Evolutionary conservation across 148 eudicot species (phyloP), one percentile per base, ranked within the genome.

Genomic region (Pouteria glomerata): DNA sequence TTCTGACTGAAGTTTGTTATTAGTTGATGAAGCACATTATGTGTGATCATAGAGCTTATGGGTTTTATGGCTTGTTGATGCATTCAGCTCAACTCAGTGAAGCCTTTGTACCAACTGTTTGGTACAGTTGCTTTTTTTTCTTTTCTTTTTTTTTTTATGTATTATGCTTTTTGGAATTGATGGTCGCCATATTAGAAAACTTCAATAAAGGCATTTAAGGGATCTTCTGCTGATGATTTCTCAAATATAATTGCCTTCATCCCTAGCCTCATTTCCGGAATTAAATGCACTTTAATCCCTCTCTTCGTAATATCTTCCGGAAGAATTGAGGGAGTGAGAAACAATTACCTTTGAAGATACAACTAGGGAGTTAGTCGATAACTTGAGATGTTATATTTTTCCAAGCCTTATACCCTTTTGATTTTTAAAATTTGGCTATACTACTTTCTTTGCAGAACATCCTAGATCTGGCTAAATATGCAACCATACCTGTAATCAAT

Each of bases 381-480:
- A n/a, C n/a, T 26, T 69, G 16, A 69, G 73, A 55, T 69, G 23
- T 56, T 56, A 6, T 53, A 11, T 29, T 4, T 44, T 70, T 31
- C 65, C 24, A 41, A 30, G 35, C 57, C 39, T 51, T 57, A 23
- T 45, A 18, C 14, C 61, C 1, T 8, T 53, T 53, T 21, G 57
- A 8, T 53, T 53, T 53, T 53, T 21, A 23, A 7, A 1, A 23
- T 53, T 6, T 21, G 44, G n/a, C 0, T 5, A 19, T n/a, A 19
- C 63, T 78, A 56, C 11, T 85, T 75, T 61, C 57, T 42, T 82
- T 78, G 66, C 86, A 94, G 96, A 97, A 91, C 65, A 85, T 95
- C 75, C 81, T 95, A 44, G 97, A 95, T 79, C 88, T 95, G 42
- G 93, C 96, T 61, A 88, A 88, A 63, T 84, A 89, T 82, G 85